Evolutionary conservation across 2,329 filamentous ascomycete genomes (phyloP), one percentile per base, ranked within the genome.

Genomic region (Acrocalymma vagum): DNA sequence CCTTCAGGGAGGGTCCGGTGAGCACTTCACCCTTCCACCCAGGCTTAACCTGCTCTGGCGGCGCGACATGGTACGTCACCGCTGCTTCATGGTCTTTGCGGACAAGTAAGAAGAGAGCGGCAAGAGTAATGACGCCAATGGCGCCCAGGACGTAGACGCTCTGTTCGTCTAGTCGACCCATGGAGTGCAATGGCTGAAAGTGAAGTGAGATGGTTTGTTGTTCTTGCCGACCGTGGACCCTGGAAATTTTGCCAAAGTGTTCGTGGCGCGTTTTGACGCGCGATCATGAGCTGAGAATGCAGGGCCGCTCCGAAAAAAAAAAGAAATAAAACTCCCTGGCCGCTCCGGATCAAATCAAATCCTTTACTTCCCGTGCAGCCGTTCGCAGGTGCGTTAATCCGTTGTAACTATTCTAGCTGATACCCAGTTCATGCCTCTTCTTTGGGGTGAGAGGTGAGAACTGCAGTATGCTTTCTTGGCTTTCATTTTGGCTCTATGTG

Each of bases 1-100:
- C 78, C 72, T 85, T 87, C 64, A 90, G 76, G 13, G 76, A 77
- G 1, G 86, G 78, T 23, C 78, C 65, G 10, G 84, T 76, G 23
- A 90, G 75, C 22, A 82, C 74, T 52, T 78, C 76, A 32, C 78
- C 75, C 40, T 81, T 77, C 65, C 78, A 81, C 6, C 67, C 75
- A 10, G 68, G 58, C 32, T 78, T 73, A 37, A 83, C 82, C 50
- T 80, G 70, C 65, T 82, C 81, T n/a, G 87, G 86, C 27, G 79
- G 59, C 5, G 82, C 77, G 20, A 90, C 79, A 29, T 69, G 71
- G 71, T 88, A 91, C 22, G 73, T 74, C 27, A 83, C 78, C 5
- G 73, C 63, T n/a, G 65, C 63, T 51, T 78, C 76, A 11, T 51
- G 51, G 35, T 68, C 61, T 11, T 45, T 48, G 14, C 61, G 33